Evolutionary conservation across 257 asterid species (phyloP).

Genomic region (Primulina tabacum): DNA sequence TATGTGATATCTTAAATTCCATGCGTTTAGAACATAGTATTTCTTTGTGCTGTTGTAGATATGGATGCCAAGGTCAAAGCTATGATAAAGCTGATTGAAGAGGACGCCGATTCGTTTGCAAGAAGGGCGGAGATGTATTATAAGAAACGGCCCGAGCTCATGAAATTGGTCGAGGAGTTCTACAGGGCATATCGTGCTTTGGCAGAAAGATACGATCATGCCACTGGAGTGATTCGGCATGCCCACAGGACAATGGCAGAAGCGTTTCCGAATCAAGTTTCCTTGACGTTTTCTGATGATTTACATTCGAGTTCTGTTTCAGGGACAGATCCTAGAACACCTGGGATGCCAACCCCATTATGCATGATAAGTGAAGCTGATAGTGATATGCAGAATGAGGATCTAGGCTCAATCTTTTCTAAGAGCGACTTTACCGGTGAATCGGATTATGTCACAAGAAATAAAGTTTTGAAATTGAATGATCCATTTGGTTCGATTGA

Average conservation of each 20-base stretch:
- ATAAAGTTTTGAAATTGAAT: slow-evolving; percentile 36
- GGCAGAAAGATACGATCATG: slow-evolving; percentile 96
- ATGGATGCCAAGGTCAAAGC: slow-evolving; percentile 87
- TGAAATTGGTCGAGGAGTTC: slow-evolving; percentile 91
- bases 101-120: slow-evolving; percentile 97
- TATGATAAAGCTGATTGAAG: slow-evolving; percentile 96
- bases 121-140: slow-evolving; percentile 99
- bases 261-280: slow-evolving; percentile 76
- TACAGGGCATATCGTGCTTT: slow-evolving; percentile 93
- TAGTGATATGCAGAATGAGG: not conserved
- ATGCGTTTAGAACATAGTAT: not conserved
- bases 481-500: slow-evolving; percentile 40
- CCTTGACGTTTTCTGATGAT: slow-evolving; percentile 54
- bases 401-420: not conserved
- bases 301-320: slow-evolving; percentile 40
- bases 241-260: slow-evolving; percentile 91
- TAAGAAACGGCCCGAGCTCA: slow-evolving; percentile 96
- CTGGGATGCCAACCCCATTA: slow-evolving; percentile 24
- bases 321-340: slow-evolving; percentile 53
- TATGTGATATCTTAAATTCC: not conserved
- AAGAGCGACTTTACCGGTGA: slow-evolving; percentile 47
- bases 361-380: not conserved
- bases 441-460: slow-evolving; percentile 37
- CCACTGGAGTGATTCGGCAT: slow-evolving; percentile 95
- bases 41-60: slow-evolving; percentile 40